A percentile compares a stretch with the other conserved stretches of the same genome.
phyloP scores from a whole-genome alignment of 2,329 filamentous ascomycete genomes.

The Calonectria henricotiae region DNA sequence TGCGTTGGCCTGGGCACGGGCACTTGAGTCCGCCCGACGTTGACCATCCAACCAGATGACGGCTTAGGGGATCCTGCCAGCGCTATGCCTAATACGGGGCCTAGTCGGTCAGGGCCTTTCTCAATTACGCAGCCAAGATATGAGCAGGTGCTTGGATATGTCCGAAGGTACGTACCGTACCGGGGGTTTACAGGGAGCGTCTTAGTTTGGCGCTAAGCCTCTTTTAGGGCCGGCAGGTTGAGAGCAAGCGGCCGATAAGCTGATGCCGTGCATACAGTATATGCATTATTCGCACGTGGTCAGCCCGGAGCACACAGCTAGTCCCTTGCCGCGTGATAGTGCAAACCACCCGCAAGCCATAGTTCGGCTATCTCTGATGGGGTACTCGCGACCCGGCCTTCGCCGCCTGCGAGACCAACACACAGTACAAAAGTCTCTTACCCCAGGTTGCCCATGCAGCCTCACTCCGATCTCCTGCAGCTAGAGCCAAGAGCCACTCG shows the following conservation, averaged over 20 bases:
- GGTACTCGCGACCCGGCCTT: conserved; percentile 46
- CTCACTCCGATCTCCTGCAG: conserved; percentile 51
- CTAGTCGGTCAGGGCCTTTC: conserved; percentile 44
- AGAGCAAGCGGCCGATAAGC: conserved; percentile 50
- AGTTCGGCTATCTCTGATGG: conserved; percentile 38
- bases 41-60: conserved; percentile 51
- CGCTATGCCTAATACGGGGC: conserved; percentile 41
- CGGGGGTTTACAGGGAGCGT: conserved; percentile 28
- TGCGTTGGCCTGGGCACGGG: conserved; percentile 43
- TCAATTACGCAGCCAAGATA: conserved; percentile 48
- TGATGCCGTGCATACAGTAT: conserved; percentile 53
- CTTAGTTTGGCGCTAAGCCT: conserved; percentile 47
- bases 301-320: neutral
- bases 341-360: fast-evolving
- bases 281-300: conserved; percentile 35
- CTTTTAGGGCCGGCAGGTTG: conserved; percentile 50
- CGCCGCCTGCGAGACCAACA: conserved; percentile 41
- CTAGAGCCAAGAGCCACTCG: conserved; percentile 52
- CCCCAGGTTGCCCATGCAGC: conserved; percentile 51
- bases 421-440: conserved; percentile 50
- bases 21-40: conserved; percentile 40
- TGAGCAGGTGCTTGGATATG: conserved; percentile 37
- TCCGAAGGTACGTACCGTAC: conserved; percentile 44
- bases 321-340: conserved; percentile 33
- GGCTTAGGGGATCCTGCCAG: conserved; percentile 35